Base-by-base conservation (phyloP, 2,329 filamentous ascomycete genomes). In the Claviceps pazoutovae region DNA sequence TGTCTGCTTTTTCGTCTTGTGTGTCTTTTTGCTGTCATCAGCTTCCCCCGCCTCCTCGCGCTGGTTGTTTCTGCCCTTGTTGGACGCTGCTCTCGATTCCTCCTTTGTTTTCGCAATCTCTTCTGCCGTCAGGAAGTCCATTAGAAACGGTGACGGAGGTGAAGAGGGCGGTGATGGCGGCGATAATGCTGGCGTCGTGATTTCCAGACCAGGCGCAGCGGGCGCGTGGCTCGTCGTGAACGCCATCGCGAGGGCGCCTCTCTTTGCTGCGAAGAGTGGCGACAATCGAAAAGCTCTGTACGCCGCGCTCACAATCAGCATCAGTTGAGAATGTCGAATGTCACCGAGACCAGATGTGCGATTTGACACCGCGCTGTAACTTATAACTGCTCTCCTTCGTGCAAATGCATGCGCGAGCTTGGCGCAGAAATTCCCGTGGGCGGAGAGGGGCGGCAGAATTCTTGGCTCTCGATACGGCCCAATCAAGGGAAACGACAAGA, bases 291-390 rank as follows among this genome's bases (percentile, higher is more conserved):
- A 48, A 42, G 43, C 42, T 54, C 53, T 53, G n/a, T 51, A 53
- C n/a, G 36, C 55, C 26, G 54, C 51, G 43, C 54, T 52, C 14
- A 50, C 44, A 16, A 17, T 45, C 14, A 56, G 53, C 57, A 59
- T 52, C 43, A 34, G 45, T 37, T 14, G 16, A 16, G 11, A 21
- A 19, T 19, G 30, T 11, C 30, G 11, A 21, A 19, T 19, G 30
- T 11, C 30, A 34, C 30, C 30, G 30, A 34, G 30, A 11, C 9
- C 9, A 34, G 30, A 34, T 4, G 30, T 11, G 30, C 30, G 9
- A 34, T 34, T 34, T 34, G 30, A 11, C 30, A 34, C 30, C 9
- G 30, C 9, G 30, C 4, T 34, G 30, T 4, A 11, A 11, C 1
- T 30, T 30, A 3, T 19, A 19, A 21, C 4, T 21, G 21, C 30